Conservation (phyloP, 2,329 filamentous ascomycete species). For the Rugonectria rugulosa region DNA sequence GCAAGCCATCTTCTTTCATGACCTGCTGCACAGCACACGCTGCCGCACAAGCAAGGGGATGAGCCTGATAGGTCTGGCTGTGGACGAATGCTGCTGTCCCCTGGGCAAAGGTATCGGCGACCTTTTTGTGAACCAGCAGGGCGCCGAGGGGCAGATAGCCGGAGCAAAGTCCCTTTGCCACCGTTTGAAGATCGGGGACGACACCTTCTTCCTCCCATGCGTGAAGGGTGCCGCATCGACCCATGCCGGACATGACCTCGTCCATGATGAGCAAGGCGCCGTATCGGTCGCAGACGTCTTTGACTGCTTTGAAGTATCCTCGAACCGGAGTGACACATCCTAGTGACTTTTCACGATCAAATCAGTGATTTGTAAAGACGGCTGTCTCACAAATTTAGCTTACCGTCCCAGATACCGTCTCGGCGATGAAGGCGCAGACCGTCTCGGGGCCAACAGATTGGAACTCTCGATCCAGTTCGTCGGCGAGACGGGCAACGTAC, state of each 20-base stretch:
- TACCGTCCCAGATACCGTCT: constrained; percentile 32
- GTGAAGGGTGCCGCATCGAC: constrained; percentile 66
- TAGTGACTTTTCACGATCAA: constrained; percentile 14
- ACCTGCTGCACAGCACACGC: constrained; percentile 47
- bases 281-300: constrained; percentile 60
- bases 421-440: constrained; percentile 32
- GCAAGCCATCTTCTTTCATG: constrained; percentile 25
- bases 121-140: constrained; percentile 15
- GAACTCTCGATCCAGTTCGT: constrained; percentile 30
- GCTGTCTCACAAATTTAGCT: background rate
- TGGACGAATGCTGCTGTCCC: constrained; percentile 54
- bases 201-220: constrained; percentile 67
- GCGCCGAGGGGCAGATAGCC: constrained; percentile 30
- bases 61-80: constrained; percentile 62
- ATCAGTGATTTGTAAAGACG: constrained; percentile 26
- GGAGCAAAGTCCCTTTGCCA: constrained; percentile 69
- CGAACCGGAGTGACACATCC: constrained; percentile 24
- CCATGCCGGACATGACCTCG: constrained; percentile 75
- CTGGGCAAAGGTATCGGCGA: constrained; percentile 16
- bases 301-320: constrained; percentile 63
- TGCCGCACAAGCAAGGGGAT: constrained; percentile 49
- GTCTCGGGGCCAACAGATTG: constrained; percentile 22
- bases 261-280: constrained; percentile 64
- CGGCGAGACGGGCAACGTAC: constrained; percentile 24
- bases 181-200: constrained; percentile 68